These are phyloP conservation scores for Yamadazyma tumulicola DNA, from an alignment of 805 yeast genomes.

Conservation along the genomic window DNA sequence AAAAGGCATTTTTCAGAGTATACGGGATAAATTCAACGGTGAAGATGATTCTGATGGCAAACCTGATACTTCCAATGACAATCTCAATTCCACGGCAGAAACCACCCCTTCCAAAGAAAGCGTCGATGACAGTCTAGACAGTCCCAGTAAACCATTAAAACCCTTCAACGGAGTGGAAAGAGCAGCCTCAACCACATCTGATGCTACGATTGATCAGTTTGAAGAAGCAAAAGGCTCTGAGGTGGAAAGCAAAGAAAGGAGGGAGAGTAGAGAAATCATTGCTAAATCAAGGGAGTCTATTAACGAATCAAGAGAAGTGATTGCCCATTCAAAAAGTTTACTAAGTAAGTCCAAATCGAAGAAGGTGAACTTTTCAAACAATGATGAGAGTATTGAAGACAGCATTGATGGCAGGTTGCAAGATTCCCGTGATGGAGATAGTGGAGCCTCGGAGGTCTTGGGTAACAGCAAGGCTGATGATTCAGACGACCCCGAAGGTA, in stretches of 20 bases:
- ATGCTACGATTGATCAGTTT: constrained; percentile 7
- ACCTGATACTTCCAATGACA: constrained; percentile 17
- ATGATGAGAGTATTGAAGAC: too few species aligned
- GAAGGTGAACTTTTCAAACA: not conserved
- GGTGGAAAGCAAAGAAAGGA: not conserved
- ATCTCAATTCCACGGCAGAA: constrained; percentile 24
- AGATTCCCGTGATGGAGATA: too few species aligned
- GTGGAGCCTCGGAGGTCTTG: too few species aligned
- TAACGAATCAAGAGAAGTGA: too few species aligned
- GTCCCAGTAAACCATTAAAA: constrained; percentile 11
- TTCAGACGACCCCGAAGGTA: too few species aligned
- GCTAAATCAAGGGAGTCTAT: too few species aligned
- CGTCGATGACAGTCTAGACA: constrained; percentile 8
- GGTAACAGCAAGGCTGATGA: too few species aligned
- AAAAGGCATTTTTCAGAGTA: constrained; percentile 2
- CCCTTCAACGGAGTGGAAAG: constrained; percentile 8
- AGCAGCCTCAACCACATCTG: constrained; percentile 12
- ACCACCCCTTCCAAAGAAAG: constrained; percentile 26
- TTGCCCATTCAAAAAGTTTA: too few species aligned
- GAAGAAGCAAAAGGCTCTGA: not conserved
- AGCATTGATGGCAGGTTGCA: too few species aligned
- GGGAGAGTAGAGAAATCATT: not conserved
- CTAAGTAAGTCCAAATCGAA: too few species aligned
- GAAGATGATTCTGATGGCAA: constrained; percentile 1
- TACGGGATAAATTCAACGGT: constrained; percentile 25